Conservation (phyloP, 2,329 filamentous ascomycete species). For the Colletotrichum paranaense region DNA sequence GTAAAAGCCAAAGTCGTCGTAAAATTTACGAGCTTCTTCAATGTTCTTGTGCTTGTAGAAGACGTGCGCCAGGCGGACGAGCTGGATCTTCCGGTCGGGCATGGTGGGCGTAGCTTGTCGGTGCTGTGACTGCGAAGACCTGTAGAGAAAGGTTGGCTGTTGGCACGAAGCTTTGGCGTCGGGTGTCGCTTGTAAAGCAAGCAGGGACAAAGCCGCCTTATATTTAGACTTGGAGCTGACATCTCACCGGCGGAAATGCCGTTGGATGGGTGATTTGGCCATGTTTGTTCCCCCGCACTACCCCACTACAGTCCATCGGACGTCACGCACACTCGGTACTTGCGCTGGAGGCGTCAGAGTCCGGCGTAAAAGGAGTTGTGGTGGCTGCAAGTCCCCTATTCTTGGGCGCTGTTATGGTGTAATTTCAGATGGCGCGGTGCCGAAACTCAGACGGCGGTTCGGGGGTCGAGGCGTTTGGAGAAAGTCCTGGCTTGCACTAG, state of each 20-base stretch:
- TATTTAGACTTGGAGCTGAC: neutral
- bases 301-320: conserved; percentile 34
- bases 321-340: conserved; percentile 31
- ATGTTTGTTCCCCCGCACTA: conserved; percentile 32
- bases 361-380: conserved; percentile 1
- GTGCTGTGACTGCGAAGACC: neutral
- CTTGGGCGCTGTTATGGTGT: neutral
- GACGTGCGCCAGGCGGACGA: conserved; percentile 55
- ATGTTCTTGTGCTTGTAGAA: conserved; percentile 61
- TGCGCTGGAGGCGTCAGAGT: conserved; percentile 11
- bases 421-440: conserved; percentile 22
- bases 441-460: conserved; percentile 28
- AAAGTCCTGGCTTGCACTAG: neutral
- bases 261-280: conserved; percentile 13
- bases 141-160: neutral
- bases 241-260: neutral
- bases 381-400: neutral
- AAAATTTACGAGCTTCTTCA: conserved; percentile 53
- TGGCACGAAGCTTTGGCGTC: neutral
- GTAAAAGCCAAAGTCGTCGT: conserved; percentile 61
- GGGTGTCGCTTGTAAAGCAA: too few relatives aligned
- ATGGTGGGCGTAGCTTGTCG: conserved; percentile 14
- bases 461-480: conserved; percentile 15
- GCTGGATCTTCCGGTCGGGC: conserved; percentile 43
- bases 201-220: neutral